Evolutionary conservation across 2,329 filamentous ascomycete genomes (phyloP).

Genomic region (Penicillium sp.): DNA sequence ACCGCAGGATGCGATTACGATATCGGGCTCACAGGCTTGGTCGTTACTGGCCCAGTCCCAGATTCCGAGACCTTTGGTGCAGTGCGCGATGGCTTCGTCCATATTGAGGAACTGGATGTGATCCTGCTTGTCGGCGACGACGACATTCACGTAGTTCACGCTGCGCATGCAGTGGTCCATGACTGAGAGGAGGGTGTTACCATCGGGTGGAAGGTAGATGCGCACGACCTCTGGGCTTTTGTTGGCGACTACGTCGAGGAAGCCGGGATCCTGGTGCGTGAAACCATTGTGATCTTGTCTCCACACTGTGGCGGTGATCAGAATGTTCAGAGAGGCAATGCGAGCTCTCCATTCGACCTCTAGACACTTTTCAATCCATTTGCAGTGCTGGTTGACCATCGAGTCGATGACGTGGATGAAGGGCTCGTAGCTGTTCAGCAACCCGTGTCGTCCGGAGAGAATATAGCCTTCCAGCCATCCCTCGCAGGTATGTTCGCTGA

Average conservation of each 20-base stretch:
- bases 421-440: slow-evolving; percentile 80
- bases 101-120: slow-evolving; percentile 76
- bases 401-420: slow-evolving; percentile 83
- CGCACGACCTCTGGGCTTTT: slow-evolving; percentile 78
- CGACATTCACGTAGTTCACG: slow-evolving; percentile 77
- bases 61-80: slow-evolving; percentile 76
- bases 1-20: slow-evolving; percentile 76
- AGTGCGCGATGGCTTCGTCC: slow-evolving; percentile 72
- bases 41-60: slow-evolving; percentile 78
- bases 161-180: slow-evolving; percentile 76
- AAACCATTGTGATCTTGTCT: slow-evolving; percentile 83
- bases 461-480: slow-evolving; percentile 81
- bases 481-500: slow-evolving; percentile 79
- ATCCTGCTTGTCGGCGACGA: slow-evolving; percentile 78
- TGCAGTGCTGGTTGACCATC: slow-evolving; percentile 85
- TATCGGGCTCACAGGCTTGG: slow-evolving; percentile 66
- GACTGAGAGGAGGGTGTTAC: slow-evolving; percentile 73
- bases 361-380: slow-evolving; percentile 81
- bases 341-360: slow-evolving; percentile 77
- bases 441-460: slow-evolving; percentile 71
- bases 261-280: slow-evolving; percentile 78
- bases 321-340: slow-evolving; percentile 75
- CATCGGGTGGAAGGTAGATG: slow-evolving; percentile 79
- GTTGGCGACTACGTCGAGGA: slow-evolving; percentile 77
- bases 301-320: slow-evolving; percentile 78